Evolutionary conservation across 1,284 basidiomycete species (phyloP).

Genomic region (Sporisorium sorghi): DNA sequence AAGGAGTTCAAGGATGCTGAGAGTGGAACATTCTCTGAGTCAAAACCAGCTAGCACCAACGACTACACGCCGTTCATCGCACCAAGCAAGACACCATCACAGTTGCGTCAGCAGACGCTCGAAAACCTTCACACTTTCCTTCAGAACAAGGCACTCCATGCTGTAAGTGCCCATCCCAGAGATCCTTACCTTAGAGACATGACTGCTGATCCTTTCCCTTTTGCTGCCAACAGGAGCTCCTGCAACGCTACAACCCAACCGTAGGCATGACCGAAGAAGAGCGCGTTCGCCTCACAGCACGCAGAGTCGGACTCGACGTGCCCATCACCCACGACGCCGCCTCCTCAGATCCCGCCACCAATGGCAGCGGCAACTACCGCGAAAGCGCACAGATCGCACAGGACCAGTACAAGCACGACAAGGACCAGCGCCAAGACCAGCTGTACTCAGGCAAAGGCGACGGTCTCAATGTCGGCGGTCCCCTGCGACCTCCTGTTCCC

Average conservation of each 20-base stretch:
- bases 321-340: conserved; percentile 32
- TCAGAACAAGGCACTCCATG: conserved; percentile 76
- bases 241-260: conserved; percentile 81
- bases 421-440: conserved; percentile 35
- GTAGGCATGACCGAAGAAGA: conserved; percentile 82
- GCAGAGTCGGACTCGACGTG: conserved; percentile 79
- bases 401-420: conserved; percentile 39
- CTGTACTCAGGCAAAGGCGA: conserved; percentile 50
- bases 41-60: conserved; percentile 6
- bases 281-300: conserved; percentile 82
- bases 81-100: conserved; percentile 23
- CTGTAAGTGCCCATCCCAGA: conserved; percentile 70
- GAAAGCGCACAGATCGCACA: conserved; percentile 47
- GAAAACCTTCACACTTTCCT: conserved; percentile 80
- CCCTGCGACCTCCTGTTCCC: conserved; percentile 34
- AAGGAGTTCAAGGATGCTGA: conserved; percentile 26
- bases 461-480: conserved; percentile 46
- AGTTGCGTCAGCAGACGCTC: conserved; percentile 63
- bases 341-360: conserved; percentile 1
- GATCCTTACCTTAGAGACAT: background rate
- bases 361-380: conserved; percentile 20
- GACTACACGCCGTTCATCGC: conserved; percentile 37
- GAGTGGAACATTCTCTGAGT: background rate
- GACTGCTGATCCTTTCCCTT: conserved; percentile 71
- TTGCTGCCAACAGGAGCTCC: conserved; percentile 72